Percentiles rank a stretch among this genome's conserved stretches.
phyloP scores from a whole-genome alignment of 192 early-diverging fungal species.

The Chytriomyces confervae region DNA sequence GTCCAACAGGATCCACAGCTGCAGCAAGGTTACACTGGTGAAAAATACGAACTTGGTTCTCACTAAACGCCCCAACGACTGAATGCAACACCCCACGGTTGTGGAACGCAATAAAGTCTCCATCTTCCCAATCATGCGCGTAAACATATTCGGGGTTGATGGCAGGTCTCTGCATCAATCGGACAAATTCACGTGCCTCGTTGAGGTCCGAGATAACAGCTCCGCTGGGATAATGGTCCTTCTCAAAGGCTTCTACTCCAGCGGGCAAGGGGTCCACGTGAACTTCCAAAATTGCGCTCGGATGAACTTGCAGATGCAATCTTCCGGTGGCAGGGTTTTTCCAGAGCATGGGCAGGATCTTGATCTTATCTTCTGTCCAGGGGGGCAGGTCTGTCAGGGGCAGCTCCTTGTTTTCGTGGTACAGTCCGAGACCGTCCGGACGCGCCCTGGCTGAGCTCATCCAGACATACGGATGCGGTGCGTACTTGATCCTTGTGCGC shows the following conservation, averaged over 20 bases:
- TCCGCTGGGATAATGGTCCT: constrained; percentile 16
- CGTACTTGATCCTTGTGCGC: constrained; percentile 18
- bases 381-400: constrained; percentile 19
- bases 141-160: constrained; percentile 28
- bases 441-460: constrained; percentile 13
- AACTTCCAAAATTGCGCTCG: background rate
- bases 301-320: constrained; percentile 19
- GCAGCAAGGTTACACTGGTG: constrained; percentile 37
- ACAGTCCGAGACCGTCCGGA: constrained; percentile 18
- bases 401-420: constrained; percentile 13
- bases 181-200: constrained; percentile 17
- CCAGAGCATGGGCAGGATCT: constrained; percentile 23
- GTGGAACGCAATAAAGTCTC: constrained; percentile 29
- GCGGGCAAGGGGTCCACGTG: constrained; percentile 26
- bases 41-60: constrained; percentile 28
- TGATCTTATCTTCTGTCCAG: constrained; percentile 23
- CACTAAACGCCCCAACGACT: constrained; percentile 19
- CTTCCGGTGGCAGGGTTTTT: constrained; percentile 24
- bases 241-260: background rate
- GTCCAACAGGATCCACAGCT: constrained; percentile 14
- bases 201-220: background rate
- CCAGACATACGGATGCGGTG: constrained; percentile 36
- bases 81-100: constrained; percentile 33
- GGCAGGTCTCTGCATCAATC: constrained; percentile 7
- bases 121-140: constrained; percentile 34